phyloP scores from a whole-genome alignment of 2,329 filamentous ascomycete genomes.

The Calonectria pseudoturangicola region DNA sequence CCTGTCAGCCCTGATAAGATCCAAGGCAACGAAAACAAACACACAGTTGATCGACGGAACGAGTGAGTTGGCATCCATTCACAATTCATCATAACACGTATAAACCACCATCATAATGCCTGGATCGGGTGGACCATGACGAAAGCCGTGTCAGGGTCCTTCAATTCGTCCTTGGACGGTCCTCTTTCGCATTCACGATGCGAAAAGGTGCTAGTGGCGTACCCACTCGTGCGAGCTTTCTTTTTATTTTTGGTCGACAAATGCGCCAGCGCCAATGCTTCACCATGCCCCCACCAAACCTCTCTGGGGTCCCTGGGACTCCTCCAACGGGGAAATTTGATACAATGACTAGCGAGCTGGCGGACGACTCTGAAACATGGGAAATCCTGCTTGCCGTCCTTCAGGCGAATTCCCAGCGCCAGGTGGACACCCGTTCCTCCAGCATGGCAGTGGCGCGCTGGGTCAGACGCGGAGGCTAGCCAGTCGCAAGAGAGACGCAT shows the following conservation, averaged over 20 bases:
- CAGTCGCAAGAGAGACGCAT: slow-evolving; percentile 26
- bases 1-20: slow-evolving; percentile 33
- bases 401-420: slow-evolving; percentile 13
- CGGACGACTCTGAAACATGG: slow-evolving; percentile 48
- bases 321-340: slow-evolving; percentile 40
- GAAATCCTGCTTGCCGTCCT: slow-evolving; percentile 24
- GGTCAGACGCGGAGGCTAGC: slow-evolving; percentile 30
- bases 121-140: slow-evolving; percentile 35
- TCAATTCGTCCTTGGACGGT: slow-evolving; percentile 31
- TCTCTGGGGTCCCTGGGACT: slow-evolving; percentile 14
- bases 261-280: slow-evolving; percentile 44
- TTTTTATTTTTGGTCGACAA: slow-evolving; percentile 25
- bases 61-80: slow-evolving; percentile 49
- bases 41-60: slow-evolving; percentile 12
- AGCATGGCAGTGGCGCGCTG: slow-evolving; percentile 15
- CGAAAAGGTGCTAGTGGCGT: slow-evolving; percentile 28
- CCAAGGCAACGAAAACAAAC: slow-evolving; percentile 40
- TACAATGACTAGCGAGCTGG: slow-evolving; percentile 19
- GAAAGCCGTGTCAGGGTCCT: slow-evolving; percentile 33
- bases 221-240: slow-evolving; percentile 24
- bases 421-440: background rate
- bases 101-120: slow-evolving; percentile 6
- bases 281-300: slow-evolving; percentile 48
- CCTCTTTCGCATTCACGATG: slow-evolving; percentile 20
- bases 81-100: slow-evolving; percentile 31